A percentile compares a stretch with the other conserved stretches of the same genome.
These are phyloP conservation scores for Rhamnella rubrinervis DNA, from an alignment of 331 rosid species.

Conservation along the genomic window DNA sequence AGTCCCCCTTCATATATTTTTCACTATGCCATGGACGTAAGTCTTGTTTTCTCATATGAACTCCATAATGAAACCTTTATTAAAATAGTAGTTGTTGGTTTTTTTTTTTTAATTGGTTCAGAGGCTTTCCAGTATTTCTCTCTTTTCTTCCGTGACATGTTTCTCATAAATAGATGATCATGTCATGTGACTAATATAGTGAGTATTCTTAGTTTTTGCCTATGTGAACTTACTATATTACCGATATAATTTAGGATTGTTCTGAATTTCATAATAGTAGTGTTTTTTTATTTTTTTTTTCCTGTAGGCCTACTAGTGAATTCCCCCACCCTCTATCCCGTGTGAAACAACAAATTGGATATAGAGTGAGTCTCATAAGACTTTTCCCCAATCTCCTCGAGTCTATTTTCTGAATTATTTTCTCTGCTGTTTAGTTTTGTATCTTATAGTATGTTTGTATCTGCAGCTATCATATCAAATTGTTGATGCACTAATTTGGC, in stretches of 20 bases:
- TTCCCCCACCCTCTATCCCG: slow-evolving; percentile 94
- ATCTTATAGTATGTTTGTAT: slow-evolving; percentile 18
- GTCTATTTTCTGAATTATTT: slow-evolving; percentile 11
- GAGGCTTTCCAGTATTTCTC: slow-evolving; percentile 6
- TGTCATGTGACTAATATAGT: neutral
- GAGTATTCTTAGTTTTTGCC: neutral
- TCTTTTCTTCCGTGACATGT: neutral
- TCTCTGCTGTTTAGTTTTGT: neutral
- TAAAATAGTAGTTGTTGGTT: neutral
- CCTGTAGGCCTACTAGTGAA: slow-evolving; percentile 84
- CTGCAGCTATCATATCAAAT: slow-evolving; percentile 90
- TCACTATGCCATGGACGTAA: slow-evolving; percentile 99
- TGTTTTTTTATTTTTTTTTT: slow-evolving; percentile 17
- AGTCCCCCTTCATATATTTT: slow-evolving; percentile 80
- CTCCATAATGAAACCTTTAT: slow-evolving; percentile 15
- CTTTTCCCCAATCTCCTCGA: slow-evolving; percentile 5
- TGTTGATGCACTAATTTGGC: slow-evolving; percentile 89
- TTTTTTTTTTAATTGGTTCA: neutral
- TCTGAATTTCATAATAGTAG: slow-evolving; percentile 10
- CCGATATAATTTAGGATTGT: slow-evolving; percentile 12
- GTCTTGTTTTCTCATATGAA: slow-evolving; percentile 45
- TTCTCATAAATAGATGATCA: neutral
- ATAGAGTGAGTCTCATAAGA: slow-evolving; percentile 56
- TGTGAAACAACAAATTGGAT: slow-evolving; percentile 63
- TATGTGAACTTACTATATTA: slow-evolving; percentile 7